A percentile compares a stretch with the other conserved stretches of the same genome.
phyloP scores from a whole-genome alignment of 371 early-diverging fungal genomes.

The Rhizopus sp. region DNA sequence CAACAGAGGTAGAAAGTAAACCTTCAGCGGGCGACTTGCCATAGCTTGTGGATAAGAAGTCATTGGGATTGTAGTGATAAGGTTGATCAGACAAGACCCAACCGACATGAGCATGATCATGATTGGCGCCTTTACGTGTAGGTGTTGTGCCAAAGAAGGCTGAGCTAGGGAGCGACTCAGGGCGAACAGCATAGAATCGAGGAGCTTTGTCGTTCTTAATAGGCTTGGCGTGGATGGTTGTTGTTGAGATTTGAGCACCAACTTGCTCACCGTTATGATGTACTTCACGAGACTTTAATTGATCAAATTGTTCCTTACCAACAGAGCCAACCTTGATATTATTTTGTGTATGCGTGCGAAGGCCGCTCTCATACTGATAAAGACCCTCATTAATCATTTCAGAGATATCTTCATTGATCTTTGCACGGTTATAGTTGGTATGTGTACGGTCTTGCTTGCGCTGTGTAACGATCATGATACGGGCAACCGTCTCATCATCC shows the following conservation, averaged over 20 bases:
- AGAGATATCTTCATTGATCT: slow-evolving; percentile 83
- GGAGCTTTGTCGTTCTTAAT: slow-evolving; percentile 51
- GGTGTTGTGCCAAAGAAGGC: slow-evolving; percentile 47
- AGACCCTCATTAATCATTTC: slow-evolving; percentile 96
- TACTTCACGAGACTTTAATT: slow-evolving; percentile 28
- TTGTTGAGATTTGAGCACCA: slow-evolving; percentile 26
- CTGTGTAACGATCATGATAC: slow-evolving; percentile 91
- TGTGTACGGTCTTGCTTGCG: slow-evolving; percentile 75
- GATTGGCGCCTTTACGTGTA: slow-evolving; percentile 55
- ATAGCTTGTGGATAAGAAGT: slow-evolving; percentile 43
- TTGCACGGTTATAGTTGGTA: slow-evolving; percentile 76
- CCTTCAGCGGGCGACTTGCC: slow-evolving; percentile 45
- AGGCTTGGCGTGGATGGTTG: slow-evolving; percentile 26
- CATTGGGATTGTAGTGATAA: slow-evolving; percentile 53
- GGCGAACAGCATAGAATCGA: slow-evolving; percentile 67
- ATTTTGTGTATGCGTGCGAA: slow-evolving; percentile 40
- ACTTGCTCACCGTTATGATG: slow-evolving; percentile 25
- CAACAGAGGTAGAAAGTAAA: slow-evolving; percentile 34
- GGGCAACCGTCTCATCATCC: slow-evolving; percentile 87
- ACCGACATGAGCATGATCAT: slow-evolving; percentile 83
- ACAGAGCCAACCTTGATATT: slow-evolving; percentile 71
- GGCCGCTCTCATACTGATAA: slow-evolving; percentile 83
- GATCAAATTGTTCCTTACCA: slow-evolving; percentile 67
- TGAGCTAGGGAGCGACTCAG: slow-evolving; percentile 54
- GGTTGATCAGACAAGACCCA: slow-evolving; percentile 75